These are phyloP conservation scores for Magnusiomyces clavatus DNA, from an alignment of 1,139 yeast genomes.

Conservation along the genomic window DNA sequence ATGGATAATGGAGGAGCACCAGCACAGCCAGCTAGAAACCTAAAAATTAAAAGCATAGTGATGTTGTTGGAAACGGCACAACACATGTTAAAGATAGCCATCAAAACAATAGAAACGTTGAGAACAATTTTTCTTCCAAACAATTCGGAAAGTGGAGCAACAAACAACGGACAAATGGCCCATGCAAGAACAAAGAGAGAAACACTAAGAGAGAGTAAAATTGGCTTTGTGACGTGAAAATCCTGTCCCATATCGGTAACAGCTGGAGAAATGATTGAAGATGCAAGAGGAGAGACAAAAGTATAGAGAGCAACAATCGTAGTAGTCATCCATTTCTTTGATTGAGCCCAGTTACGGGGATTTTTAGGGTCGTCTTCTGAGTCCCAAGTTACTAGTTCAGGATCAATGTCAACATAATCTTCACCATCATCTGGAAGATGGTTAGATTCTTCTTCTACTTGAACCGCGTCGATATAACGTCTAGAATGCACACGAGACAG, in stretches of 20 bases:
- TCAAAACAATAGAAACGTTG: slow-evolving; percentile 47
- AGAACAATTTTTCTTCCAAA: slow-evolving; percentile 64
- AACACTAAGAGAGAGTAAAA: slow-evolving; percentile 49
- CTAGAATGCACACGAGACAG: background rate
- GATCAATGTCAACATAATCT: slow-evolving; percentile 46
- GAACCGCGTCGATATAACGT: slow-evolving; percentile 11
- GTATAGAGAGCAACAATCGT: slow-evolving; percentile 42
- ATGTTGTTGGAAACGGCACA: slow-evolving; percentile 59
- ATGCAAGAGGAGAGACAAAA: slow-evolving; percentile 43
- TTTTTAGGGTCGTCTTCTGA: slow-evolving; percentile 49
- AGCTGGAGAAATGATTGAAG: slow-evolving; percentile 51
- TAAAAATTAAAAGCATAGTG: slow-evolving; percentile 54
- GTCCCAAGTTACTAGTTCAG: slow-evolving; percentile 47
- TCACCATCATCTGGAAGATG: slow-evolving; percentile 33
- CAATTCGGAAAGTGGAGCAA: slow-evolving; percentile 70
- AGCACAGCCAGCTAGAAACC: slow-evolving; percentile 61
- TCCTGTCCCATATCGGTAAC: slow-evolving; percentile 41
- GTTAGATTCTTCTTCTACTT: slow-evolving; percentile 8
- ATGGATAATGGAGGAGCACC: slow-evolving; percentile 66
- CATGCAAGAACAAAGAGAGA: slow-evolving; percentile 57
- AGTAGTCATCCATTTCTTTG: slow-evolving; percentile 47
- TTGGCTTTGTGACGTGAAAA: slow-evolving; percentile 37
- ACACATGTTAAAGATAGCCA: slow-evolving; percentile 55
- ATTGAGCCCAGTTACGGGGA: slow-evolving; percentile 35
- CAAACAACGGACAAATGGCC: slow-evolving; percentile 63